Evolutionary conservation across 73 alveolate species (phyloP).

Genomic region (Paramecium octaurelia): DNA sequence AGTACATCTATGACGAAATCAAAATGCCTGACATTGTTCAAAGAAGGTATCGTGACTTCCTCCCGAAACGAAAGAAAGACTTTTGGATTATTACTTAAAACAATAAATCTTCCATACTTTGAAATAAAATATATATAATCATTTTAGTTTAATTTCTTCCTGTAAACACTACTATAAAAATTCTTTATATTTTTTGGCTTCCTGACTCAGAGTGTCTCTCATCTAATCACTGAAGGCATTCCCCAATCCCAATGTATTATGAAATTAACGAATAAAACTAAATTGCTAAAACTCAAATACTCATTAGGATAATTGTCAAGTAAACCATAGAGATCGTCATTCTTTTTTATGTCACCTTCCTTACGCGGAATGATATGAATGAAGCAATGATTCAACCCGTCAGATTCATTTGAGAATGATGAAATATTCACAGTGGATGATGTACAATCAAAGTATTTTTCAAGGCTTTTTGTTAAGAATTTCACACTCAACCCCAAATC

Average conservation of each 20-base stretch:
- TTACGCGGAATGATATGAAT: conserved; percentile 24
- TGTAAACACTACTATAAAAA: not conserved
- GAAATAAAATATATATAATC: not conserved
- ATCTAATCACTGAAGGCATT: conserved; percentile 40
- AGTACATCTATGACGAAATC: not conserved
- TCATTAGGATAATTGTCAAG: not conserved
- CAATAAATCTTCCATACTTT: not conserved
- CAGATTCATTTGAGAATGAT: not conserved
- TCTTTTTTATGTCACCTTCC: conserved; percentile 11
- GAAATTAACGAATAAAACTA: conserved; percentile 37
- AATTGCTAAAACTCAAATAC: not conserved
- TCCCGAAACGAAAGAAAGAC: not conserved
- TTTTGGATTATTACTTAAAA: not conserved
- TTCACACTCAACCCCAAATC: not conserved
- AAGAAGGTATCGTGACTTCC: not conserved
- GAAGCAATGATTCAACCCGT: conserved; percentile 36
- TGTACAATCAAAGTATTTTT: conserved; percentile 47
- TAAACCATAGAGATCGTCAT: conserved; percentile 31
- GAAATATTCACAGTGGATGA: conserved; percentile 33
- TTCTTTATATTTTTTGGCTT: conserved; percentile 34
- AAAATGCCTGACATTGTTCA: not conserved
- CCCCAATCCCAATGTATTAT: conserved; percentile 43
- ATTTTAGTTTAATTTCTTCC: conserved; percentile 6
- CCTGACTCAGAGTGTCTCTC: conserved; percentile 36
- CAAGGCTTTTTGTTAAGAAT: conserved; percentile 23